Base-by-base conservation (phyloP, 805 yeast species). In the Ogataea nonfermentans region DNA sequence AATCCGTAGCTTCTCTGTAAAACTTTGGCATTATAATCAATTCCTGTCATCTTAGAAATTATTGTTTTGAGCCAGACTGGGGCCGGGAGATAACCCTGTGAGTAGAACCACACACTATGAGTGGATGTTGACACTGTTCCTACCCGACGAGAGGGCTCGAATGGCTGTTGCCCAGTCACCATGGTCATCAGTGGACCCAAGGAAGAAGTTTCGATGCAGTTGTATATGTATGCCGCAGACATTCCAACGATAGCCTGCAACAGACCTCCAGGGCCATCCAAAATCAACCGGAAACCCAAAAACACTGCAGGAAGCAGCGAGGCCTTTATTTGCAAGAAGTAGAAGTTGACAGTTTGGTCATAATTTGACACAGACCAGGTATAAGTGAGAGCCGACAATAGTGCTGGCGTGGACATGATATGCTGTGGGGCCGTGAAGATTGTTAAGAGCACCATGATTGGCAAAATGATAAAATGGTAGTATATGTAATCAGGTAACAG, bases 331-430 rank as follows among this genome's bases (percentile, higher is more conserved):
- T 83, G 73, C 60, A 76, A 52, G 52, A 73, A 46, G 53, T 78
- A 67, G 51, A 78, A 78, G 53, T 73, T 72, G 29, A 79, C 74
- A 19, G 68, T 66, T 22, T 73, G 66, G 55, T 76, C 70, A 55
- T 78, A 71, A 55, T 70, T 74, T 13, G 71, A 67, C 29, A 83
- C 62, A 19, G 82, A 73, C 85, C 86, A 81, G 16, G 80, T 70
- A 52, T 70, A 78, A 3, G 81, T 75, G 32, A 79, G 65, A 32
- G 82, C 76, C 12, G 78, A 70, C 26, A 75, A 54, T 48, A 79
- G 63, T 40, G 74, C 71, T 1, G 63, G 57, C 17, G 46, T 61
- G 35, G 52, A 58, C 27, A 55, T 65, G 37, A 47, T 56, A 19
- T 49, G 40, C 13, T 48, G 53, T 16, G 70, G 63, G 35, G 51